These are phyloP conservation scores for Vicia faba DNA, from an alignment of 306 rosid species.

Conservation along the genomic window DNA sequence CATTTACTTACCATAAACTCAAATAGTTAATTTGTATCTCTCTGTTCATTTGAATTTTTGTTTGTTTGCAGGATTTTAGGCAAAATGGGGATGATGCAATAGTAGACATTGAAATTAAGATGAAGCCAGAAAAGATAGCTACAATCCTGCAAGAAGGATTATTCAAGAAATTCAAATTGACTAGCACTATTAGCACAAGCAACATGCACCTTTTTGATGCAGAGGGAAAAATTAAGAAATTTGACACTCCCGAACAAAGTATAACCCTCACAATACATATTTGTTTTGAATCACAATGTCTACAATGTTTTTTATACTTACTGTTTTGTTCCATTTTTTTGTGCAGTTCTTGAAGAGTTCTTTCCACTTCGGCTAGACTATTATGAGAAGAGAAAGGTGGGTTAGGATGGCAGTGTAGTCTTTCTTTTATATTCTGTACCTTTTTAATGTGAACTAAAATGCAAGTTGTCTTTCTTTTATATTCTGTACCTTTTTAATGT, in stretches of 20 bases:
- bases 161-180: slow-evolving; percentile 74
- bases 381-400: slow-evolving; percentile 86
- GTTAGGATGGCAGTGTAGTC: neutral
- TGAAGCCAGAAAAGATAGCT: slow-evolving; percentile 58
- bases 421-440: neutral
- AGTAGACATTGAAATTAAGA: slow-evolving; percentile 65
- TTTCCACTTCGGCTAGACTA: slow-evolving; percentile 69
- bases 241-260: slow-evolving; percentile 86
- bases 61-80: slow-evolving; percentile 65
- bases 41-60: slow-evolving; percentile 11
- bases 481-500: neutral
- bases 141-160: slow-evolving; percentile 76
- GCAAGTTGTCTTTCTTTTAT: neutral
- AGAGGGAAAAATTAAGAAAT: slow-evolving; percentile 81
- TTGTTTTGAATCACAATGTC: neutral
- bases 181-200: slow-evolving; percentile 61
- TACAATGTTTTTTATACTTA: neutral
- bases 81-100: slow-evolving; percentile 80
- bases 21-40: neutral
- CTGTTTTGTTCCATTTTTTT: slow-evolving; percentile 9
- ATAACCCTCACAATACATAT: slow-evolving; percentile 11
- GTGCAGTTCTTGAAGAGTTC: slow-evolving; percentile 88
- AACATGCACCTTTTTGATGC: slow-evolving; percentile 93
- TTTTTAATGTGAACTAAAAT: slow-evolving; percentile 20
- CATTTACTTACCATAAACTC: neutral